phyloP scores from a whole-genome alignment of 192 early-diverging fungal species.

The Rhizophlyctis rosea region DNA sequence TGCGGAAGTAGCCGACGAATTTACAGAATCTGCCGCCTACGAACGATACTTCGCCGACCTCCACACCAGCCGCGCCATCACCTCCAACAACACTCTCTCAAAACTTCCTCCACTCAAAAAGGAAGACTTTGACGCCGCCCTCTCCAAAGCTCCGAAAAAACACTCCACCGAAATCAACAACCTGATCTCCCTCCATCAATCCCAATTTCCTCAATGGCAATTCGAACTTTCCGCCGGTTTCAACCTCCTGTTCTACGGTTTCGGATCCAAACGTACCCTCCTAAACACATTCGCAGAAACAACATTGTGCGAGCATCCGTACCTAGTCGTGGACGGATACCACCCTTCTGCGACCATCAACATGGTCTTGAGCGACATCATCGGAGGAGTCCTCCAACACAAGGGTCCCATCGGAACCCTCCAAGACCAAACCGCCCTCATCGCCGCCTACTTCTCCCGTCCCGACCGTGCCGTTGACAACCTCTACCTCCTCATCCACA shows the following conservation, averaged over 20 bases:
- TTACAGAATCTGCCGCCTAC: conserved; percentile 13
- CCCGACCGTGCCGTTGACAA: conserved; percentile 41
- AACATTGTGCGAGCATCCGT: conserved; percentile 51
- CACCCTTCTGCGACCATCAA: conserved; percentile 74
- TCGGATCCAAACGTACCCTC: conserved; percentile 86
- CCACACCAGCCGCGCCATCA: conserved; percentile 49
- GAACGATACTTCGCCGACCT: conserved; percentile 70
- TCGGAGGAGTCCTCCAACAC: conserved; percentile 33
- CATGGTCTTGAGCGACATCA: conserved; percentile 65
- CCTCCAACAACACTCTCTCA: conserved; percentile 85
- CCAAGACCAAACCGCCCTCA: conserved; percentile 64
- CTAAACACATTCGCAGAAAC: conserved; percentile 69
- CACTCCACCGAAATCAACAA: conserved; percentile 31
- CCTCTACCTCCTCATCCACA: conserved; percentile 81
- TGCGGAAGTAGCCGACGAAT: conserved; percentile 31
- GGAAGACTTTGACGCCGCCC: conserved; percentile 50
- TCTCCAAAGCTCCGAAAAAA: conserved; percentile 16
- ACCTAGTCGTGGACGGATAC: conserved; percentile 82
- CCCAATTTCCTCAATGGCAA: conserved; percentile 77
- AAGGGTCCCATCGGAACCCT: conserved; percentile 46
- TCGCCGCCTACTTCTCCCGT: conserved; percentile 62
- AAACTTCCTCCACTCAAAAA: conserved; percentile 74
- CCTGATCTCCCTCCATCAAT: conserved; percentile 16
- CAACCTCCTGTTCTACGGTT: conserved; percentile 89
- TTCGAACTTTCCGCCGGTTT: conserved; percentile 83